These are phyloP conservation scores for Aspergillus quadrilineatus DNA, from an alignment of 2,329 filamentous ascomycete genomes.

Conservation along the genomic window DNA sequence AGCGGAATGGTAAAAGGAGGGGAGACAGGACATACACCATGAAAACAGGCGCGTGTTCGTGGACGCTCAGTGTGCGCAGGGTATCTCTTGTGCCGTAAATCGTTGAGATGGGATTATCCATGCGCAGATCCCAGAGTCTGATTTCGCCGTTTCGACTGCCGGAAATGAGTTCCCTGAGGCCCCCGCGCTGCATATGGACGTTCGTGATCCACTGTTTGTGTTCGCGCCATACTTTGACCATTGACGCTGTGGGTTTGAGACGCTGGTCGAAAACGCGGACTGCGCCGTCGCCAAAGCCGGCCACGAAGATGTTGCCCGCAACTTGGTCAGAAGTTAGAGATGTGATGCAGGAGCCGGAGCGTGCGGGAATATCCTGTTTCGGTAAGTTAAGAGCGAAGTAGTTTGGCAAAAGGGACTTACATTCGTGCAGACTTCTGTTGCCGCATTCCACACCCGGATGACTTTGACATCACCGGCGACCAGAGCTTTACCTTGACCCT, in stretches of 20 bases:
- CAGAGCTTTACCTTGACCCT: slow-evolving; percentile 91
- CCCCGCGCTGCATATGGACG: slow-evolving; percentile 94
- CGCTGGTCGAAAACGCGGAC: slow-evolving; percentile 93
- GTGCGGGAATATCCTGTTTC: slow-evolving; percentile 77
- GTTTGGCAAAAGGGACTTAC: slow-evolving; percentile 37
- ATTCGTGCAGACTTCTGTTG: slow-evolving; percentile 84
- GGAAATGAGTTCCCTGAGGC: slow-evolving; percentile 84
- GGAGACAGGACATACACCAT: slow-evolving; percentile 69
- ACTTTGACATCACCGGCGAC: slow-evolving; percentile 95
- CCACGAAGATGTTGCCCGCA: slow-evolving; percentile 92
- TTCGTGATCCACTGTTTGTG: slow-evolving; percentile 95
- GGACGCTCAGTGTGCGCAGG: slow-evolving; percentile 81
- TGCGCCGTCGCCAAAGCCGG: slow-evolving; percentile 93
- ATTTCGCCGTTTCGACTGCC: slow-evolving; percentile 92
- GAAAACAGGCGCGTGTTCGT: slow-evolving; percentile 96
- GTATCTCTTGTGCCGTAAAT: slow-evolving; percentile 75
- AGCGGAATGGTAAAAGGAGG: background rate
- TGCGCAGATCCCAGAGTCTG: slow-evolving; percentile 92
- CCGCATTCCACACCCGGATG: slow-evolving; percentile 94
- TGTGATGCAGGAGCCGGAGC: slow-evolving; percentile 93
- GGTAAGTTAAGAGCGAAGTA: background rate
- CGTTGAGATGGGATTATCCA: slow-evolving; percentile 72
- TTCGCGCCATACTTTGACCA: slow-evolving; percentile 97
- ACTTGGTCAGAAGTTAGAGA: slow-evolving; percentile 96
- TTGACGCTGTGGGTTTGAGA: slow-evolving; percentile 76